Percentiles rank a stretch among this genome's conserved stretches.
These are phyloP conservation scores for Tulasnella sp. DNA, from an alignment of 768 basidiomycete species.

Conservation along the genomic window DNA sequence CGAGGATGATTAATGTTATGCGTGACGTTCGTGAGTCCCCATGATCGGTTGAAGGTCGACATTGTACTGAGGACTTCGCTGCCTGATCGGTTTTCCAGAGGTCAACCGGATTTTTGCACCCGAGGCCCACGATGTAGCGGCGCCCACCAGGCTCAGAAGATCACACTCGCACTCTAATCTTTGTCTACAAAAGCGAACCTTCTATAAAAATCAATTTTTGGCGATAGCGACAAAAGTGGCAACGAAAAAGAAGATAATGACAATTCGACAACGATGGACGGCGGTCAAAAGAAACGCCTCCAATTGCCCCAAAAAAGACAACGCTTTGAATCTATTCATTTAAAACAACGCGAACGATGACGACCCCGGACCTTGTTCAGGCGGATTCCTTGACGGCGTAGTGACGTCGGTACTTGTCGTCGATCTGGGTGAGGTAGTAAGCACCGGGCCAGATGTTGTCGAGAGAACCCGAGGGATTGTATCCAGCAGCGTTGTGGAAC, in stretches of 20 bases:
- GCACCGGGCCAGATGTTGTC: slow-evolving; percentile 93
- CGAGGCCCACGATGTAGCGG: too few species aligned
- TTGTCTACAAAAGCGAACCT: neutral
- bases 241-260: neutral
- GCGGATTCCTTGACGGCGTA: slow-evolving; percentile 53
- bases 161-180: too few species aligned
- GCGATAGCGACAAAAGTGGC: neutral
- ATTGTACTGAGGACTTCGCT: too few species aligned
- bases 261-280: neutral
- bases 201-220: neutral
- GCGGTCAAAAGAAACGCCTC: neutral
- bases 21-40: too few species aligned
- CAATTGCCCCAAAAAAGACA: neutral
- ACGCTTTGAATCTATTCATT: too few species aligned
- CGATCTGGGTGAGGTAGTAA: slow-evolving; percentile 89
- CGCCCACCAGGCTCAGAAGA: too few species aligned
- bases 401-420: slow-evolving; percentile 86
- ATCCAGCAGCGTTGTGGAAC: slow-evolving; percentile 88
- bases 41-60: too few species aligned
- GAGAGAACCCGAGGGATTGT: slow-evolving; percentile 77
- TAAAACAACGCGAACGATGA: too few species aligned
- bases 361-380: neutral
- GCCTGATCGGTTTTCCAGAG: too few species aligned
- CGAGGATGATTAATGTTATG: too few species aligned
- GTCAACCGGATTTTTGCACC: too few species aligned